These are phyloP conservation scores for Candida berthetii DNA, from an alignment of 805 yeast genomes.

Conservation along the genomic window DNA sequence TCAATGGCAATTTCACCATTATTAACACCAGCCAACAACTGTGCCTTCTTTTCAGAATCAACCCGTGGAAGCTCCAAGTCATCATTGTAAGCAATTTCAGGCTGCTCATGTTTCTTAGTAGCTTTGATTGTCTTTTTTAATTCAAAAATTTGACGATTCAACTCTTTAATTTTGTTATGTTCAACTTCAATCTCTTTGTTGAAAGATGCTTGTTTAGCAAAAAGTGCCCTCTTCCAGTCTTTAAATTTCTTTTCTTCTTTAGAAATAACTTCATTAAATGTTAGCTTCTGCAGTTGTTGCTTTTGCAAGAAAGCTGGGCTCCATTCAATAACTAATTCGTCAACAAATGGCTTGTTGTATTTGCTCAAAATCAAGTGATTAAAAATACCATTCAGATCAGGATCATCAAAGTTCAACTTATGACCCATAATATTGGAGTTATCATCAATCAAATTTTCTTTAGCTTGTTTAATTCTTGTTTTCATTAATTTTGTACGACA, in stretches of 20 bases:
- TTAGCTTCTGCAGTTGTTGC: conserved; percentile 36
- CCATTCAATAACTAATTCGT: conserved; percentile 32
- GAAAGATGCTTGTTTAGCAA: conserved; percentile 46
- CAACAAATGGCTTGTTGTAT: conserved; percentile 30
- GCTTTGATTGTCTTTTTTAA: not conserved
- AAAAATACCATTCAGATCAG: conserved; percentile 25
- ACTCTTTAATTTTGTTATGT: not conserved
- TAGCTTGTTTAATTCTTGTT: conserved; percentile 30
- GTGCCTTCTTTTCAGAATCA: no score
- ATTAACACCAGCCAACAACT: no score
- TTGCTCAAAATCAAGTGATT: conserved; percentile 33
- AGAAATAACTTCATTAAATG: conserved; percentile 35
- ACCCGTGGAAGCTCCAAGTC: no score
- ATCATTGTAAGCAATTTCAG: no score
- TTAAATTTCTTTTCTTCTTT: conserved; percentile 51
- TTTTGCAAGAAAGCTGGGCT: conserved; percentile 40
- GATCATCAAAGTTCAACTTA: conserved; percentile 18
- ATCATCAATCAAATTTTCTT: conserved; percentile 8
- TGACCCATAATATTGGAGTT: conserved; percentile 1
- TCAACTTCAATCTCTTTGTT: conserved; percentile 46
- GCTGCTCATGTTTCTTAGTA: not conserved
- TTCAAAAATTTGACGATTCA: not conserved
- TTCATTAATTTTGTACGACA: conserved; percentile 56
- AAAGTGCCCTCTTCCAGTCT: conserved; percentile 54
- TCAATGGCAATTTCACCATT: not conserved